Percentiles rank a stretch among this genome's conserved stretches.
phyloP scores from a whole-genome alignment of 139 green algal species.

The Mychonastes homosphaera region DNA sequence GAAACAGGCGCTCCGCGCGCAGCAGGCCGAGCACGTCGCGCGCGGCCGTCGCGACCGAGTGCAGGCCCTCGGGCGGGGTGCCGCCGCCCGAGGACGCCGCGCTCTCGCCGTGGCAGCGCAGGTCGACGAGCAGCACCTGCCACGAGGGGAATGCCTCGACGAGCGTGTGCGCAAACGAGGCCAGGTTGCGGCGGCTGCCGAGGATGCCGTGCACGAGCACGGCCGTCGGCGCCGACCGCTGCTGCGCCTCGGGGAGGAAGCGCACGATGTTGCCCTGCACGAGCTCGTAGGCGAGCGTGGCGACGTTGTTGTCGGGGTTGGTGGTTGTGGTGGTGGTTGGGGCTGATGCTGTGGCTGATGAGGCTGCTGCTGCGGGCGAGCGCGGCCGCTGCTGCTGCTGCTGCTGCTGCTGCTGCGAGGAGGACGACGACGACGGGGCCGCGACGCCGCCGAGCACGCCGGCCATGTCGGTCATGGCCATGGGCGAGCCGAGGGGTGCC shows the following conservation, averaged over 20 bases:
- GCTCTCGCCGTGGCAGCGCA: constrained; percentile 84
- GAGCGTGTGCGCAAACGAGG: constrained; percentile 57
- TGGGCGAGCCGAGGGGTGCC: too few species aligned
- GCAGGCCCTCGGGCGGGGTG: constrained; percentile 16
- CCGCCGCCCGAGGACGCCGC: constrained; percentile 19
- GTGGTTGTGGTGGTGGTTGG: too few species aligned
- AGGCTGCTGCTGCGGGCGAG: too few species aligned
- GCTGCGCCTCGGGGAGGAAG: constrained; percentile 16
- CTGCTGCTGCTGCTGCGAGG: too few species aligned
- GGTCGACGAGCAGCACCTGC: constrained; percentile 88
- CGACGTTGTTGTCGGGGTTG: too few species aligned
- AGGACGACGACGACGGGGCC: too few species aligned
- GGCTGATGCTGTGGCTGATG: too few species aligned
- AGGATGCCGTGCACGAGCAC: constrained; percentile 94
- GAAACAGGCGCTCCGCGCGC: constrained; percentile 69
- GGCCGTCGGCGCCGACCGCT: constrained; percentile 62
- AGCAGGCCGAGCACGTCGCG: constrained; percentile 66
- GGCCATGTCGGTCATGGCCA: too few species aligned
- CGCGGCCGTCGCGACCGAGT: constrained; percentile 55
- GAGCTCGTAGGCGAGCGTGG: background rate
- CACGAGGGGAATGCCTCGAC: constrained; percentile 63
- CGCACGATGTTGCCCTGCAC: background rate
- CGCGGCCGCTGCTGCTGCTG: too few species aligned
- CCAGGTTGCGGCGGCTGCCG: constrained; percentile 74
- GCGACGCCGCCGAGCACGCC: too few species aligned